Evolutionary conservation across 495 filamentous ascomycete genomes (phyloP), one percentile per base, ranked within the genome.

Genomic region (Penicillium salamii): DNA sequence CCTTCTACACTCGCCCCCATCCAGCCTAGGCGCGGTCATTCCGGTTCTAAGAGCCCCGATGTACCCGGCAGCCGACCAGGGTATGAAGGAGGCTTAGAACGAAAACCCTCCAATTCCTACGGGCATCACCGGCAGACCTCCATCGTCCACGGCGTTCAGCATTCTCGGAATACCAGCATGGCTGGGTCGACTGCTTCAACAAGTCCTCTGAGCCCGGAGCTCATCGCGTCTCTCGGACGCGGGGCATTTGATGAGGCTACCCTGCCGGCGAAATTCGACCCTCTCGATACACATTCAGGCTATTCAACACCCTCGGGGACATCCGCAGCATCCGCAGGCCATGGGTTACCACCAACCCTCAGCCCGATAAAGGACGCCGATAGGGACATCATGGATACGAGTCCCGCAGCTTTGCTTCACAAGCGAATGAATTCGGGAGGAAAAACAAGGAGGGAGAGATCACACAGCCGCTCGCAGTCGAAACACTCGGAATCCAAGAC

Each of bases 51-150:
- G 43, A 78, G 77, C 46, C 74, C 79, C 38, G 76, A 80, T 38
- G 62, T 71, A 11, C 57, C 59, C 26, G 48, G 62, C 41, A 63
- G 50, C 29, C 70, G 74, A 39, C 55, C 65, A 60, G 75, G 70
- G 55, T 68, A 81, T 51, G 78, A 79, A 62, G 74, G 57, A 32
- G 69, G 70, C 50, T 72, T 90, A 55, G 90, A 93, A 66, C 80
- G 90, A 45, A 78, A 79, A 46, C 76, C 84, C 26, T 88, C 85
- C 6, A 76, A 77, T 41, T 77, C 85, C 11, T 95, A 97, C 69
- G 87, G 86, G 37, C 92, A 97, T 64, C 89, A 96, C 65, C 82
- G 93, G 17, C 89, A 98, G 67, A 90, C 90, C 1, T 96, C 92
- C 21, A 96, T 96, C 53, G 90, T 96, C 37, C 89, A 96, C 81